A percentile compares a stretch with the other conserved stretches of the same genome.
Evolutionary conservation across 2,329 filamentous ascomycete genomes (phyloP).

Genomic region (Zalaria obscura): DNA sequence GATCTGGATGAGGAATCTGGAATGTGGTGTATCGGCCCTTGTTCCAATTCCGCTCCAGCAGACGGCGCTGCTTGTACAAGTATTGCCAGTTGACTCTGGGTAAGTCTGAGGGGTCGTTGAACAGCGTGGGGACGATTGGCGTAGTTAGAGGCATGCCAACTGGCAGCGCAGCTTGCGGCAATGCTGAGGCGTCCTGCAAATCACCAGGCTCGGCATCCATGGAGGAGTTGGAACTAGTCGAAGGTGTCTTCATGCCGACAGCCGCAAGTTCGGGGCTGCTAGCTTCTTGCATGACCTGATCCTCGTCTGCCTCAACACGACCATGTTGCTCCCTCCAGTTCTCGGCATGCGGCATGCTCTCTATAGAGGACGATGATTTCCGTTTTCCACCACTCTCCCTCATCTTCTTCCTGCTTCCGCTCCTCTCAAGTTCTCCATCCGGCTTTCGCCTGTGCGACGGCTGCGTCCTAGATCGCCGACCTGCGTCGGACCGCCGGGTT

Average conservation of each 20-base stretch:
- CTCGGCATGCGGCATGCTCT: neutral
- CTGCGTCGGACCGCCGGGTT: neutral
- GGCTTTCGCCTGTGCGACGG: slow-evolving; percentile 30
- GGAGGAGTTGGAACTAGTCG: neutral
- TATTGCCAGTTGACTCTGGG: slow-evolving; percentile 69
- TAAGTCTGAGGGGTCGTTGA: neutral
- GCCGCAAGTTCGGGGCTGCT: neutral
- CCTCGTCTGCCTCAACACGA: slow-evolving; percentile 29
- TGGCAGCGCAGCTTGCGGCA: neutral
- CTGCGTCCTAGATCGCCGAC: neutral
- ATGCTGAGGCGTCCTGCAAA: neutral
- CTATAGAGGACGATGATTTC: neutral
- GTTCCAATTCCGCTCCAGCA: slow-evolving; percentile 85
- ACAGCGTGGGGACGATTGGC: neutral
- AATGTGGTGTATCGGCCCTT: slow-evolving; percentile 72
- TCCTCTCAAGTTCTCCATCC: slow-evolving; percentile 34
- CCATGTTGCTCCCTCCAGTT: slow-evolving; percentile 34
- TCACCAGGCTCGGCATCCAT: neutral
- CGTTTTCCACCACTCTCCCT: slow-evolving; percentile 22
- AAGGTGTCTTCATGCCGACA: too few relatives aligned
- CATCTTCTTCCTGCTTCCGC: slow-evolving; percentile 38
- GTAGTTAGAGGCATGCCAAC: neutral
- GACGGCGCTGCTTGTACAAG: slow-evolving; percentile 74
- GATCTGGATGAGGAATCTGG: slow-evolving; percentile 71
- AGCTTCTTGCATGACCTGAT: slow-evolving; percentile 4